Percentiles rank a stretch among this genome's conserved stretches.
Conservation (phyloP, 2,329 filamentous ascomycete genomes). For the Trichophyton schoenleinii region DNA sequence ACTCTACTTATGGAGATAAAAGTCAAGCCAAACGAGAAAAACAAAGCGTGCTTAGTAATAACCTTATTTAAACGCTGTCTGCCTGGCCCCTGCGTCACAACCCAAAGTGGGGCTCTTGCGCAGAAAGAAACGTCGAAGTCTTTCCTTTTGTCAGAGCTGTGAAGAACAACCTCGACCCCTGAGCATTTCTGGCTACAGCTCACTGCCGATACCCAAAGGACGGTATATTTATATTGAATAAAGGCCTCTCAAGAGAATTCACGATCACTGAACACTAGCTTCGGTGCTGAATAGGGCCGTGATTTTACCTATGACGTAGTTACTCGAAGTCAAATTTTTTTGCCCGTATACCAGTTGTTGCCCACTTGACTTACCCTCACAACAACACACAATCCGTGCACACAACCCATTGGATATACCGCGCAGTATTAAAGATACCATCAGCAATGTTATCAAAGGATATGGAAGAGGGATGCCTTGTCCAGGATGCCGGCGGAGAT, state of each 20-base stretch:
- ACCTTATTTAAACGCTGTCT: slow-evolving; percentile 2
- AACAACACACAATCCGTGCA: too few relatives aligned
- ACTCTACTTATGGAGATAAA: too few relatives aligned
- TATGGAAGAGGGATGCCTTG: not conserved
- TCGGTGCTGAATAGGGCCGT: not conserved
- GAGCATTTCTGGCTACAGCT: not conserved
- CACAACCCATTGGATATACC: not conserved
- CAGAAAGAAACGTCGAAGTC: not conserved
- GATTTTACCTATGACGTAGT: not conserved
- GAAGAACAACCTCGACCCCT: not conserved
- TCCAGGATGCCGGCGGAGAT: slow-evolving; percentile 9
- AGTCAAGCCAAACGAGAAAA: not conserved
- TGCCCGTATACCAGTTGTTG: not conserved
- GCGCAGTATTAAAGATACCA: not conserved
- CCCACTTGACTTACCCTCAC: not conserved
- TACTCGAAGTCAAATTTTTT: not conserved
- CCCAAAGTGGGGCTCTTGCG: not conserved
- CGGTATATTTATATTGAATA: too few relatives aligned
- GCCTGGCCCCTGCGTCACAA: not conserved
- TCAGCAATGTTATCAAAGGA: not conserved
- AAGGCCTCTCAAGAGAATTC: not conserved
- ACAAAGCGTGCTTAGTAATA: not conserved
- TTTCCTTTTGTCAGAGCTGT: not conserved
- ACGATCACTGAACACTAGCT: not conserved
- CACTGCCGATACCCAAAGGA: not conserved